Evolutionary conservation across 371 early-diverging fungal species (phyloP), one percentile per base, ranked within the genome.

Genomic region (Saksenaea oblongispora): DNA sequence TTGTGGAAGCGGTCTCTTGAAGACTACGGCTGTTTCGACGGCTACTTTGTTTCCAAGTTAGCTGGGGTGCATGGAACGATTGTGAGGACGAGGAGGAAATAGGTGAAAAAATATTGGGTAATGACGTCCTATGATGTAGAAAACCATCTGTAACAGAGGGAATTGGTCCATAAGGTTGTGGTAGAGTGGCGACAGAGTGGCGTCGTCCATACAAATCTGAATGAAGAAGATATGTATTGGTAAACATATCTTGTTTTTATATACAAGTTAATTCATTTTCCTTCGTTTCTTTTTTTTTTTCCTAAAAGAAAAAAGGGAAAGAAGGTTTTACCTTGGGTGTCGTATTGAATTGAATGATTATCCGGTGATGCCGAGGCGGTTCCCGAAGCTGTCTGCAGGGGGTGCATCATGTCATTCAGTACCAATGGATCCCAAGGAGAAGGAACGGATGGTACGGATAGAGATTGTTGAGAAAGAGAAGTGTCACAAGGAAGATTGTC

Each of bases 371-470:
- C 42, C 42, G 42, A 41, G 42, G n/a, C 18, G 42, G n/a, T 41
- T 41, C 42, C 42, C 42, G 42, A 41, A 41, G 42, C 18, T n/a
- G 42, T n/a, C 42, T 41, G 42, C 42, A 41, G 18, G 42, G 42
- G 42, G 42, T 41, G 42, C 42, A 41, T 41, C 42, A 41, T 41
- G 42, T 41, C 42, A 41, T 41, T 41, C 14, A 41, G 42, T 41
- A 41, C 42, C 42, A 41, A 41, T n/a, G 42, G 42, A 41, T 41
- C 42, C 42, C 42, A 41, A 41, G 42, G 42, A 41, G 42, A 41
- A n/a, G 18, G 17, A 17, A 0, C 42, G 18, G 42, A 17, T 17
- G 14, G 42, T 17, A 17, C 18, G 14, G 18, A 41, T 15, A 17
- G 14, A n/a, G 14, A 17, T 14, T 41, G n/a, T 41, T 17, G 42